Evolutionary conservation across 495 filamentous ascomycete species (phyloP).

Genomic region (Penicillium pulvis): DNA sequence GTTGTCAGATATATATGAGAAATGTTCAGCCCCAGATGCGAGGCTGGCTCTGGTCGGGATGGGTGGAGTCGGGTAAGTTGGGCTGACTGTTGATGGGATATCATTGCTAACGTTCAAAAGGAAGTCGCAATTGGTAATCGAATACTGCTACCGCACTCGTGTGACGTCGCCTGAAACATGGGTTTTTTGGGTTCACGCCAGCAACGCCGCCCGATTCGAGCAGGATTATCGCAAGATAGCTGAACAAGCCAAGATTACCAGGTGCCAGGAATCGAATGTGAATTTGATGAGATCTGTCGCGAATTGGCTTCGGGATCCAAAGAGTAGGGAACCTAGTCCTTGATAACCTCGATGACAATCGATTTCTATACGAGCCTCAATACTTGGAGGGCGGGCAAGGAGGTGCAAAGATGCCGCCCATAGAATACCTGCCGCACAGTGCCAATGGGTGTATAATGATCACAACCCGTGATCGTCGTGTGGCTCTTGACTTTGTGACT

Average conservation of each 20-base stretch:
- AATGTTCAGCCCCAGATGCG: neutral
- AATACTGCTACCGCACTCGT: slow-evolving; percentile 38
- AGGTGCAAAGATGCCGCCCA: neutral
- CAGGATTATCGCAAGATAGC: slow-evolving; percentile 43
- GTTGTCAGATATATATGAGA: neutral
- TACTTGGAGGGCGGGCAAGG: neutral
- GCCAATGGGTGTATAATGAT: too few species aligned
- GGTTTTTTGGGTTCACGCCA: slow-evolving; percentile 46
- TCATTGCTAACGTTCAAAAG: slow-evolving; percentile 13
- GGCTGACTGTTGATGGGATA: neutral
- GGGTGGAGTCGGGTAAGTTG: slow-evolving; percentile 7
- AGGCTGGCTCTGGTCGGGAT: slow-evolving; percentile 4
- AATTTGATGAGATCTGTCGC: slow-evolving; percentile 42
- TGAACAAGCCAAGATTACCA: slow-evolving; percentile 32
- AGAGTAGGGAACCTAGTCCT: slow-evolving; percentile 10
- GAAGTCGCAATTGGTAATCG: slow-evolving; percentile 43
- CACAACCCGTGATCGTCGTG: too few species aligned
- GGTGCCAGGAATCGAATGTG: slow-evolving; percentile 33
- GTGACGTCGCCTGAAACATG: slow-evolving; percentile 40
- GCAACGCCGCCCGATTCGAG: slow-evolving; percentile 37
- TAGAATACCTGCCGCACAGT: neutral
- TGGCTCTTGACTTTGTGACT: too few species aligned
- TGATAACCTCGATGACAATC: slow-evolving; percentile 16
- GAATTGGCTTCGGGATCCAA: slow-evolving; percentile 38
- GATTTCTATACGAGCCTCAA: slow-evolving; percentile 23